Evolutionary conservation across 2,329 filamentous ascomycete genomes (phyloP), one percentile per base, ranked within the genome.

Genomic region (Venturiaceae sp.): DNA sequence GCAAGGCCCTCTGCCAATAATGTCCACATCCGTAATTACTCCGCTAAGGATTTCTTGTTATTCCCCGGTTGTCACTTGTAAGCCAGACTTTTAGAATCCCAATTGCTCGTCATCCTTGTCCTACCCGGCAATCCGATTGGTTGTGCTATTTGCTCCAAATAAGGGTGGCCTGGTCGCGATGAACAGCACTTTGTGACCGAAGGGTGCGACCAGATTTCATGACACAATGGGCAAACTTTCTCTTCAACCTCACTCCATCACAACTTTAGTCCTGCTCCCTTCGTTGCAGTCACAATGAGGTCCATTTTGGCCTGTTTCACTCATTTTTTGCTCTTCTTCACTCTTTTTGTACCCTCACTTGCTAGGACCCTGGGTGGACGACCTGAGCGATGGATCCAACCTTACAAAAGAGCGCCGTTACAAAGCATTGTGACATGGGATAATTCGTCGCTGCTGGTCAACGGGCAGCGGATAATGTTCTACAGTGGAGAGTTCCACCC

Each of bases 401-500:
- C 72, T 4, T 75, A 76, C 62, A 78, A 78, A 63, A 73, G 79
- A 62, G 78, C 75, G 59, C 68, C 73, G 26, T 66, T 83, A 52
- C 82, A 84, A 65, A 74, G 82, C 67, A 77, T 83, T 64, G 81
- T 84, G 62, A 88, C 84, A 50, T 91, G 85, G 82, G 87, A 91
- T 67, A 78, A 87, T 44, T 75, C 88, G 63, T 88, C 87, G 0
- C 73, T 92, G 3, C 86, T 85, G 62, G 79, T 92, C 60, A 77
- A 80, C 61, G 87, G 87, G 9, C 82, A 90, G 66, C 80, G 87
- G 9, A 74, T 88, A 47, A 83, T 89, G 67, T 77, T 92, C 36
- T 90, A 86, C 68, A 85, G 82, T 44, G 88, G 84, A 39, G 88
- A 92, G 67, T 80, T 90, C 3, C 87, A 92, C 66, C 86, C 87